A percentile compares a stretch with the other conserved stretches of the same genome.
Conservation (phyloP, 371 early-diverging fungal species). For the Mucor lusitanicus region DNA sequence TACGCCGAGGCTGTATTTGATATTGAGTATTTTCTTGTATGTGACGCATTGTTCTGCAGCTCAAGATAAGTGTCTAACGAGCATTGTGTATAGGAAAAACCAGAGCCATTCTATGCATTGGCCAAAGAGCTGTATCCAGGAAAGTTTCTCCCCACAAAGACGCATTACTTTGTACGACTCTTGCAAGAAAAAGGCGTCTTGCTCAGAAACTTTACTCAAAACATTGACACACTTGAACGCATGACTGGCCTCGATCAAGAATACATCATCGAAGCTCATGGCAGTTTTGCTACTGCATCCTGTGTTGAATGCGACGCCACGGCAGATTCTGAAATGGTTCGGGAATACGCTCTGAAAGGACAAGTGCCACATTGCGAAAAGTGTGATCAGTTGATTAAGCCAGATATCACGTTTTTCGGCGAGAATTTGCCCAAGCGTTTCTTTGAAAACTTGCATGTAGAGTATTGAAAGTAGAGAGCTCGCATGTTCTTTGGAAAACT, state of each 20-base stretch:
- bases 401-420: conserved; percentile 95
- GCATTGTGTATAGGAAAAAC: conserved; percentile 53
- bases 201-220: conserved; percentile 90
- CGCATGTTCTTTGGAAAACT: background rate
- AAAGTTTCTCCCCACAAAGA: conserved; percentile 76
- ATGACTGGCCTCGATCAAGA: conserved; percentile 76
- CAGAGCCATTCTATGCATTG: conserved; percentile 87
- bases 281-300: conserved; percentile 83
- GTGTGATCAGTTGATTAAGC: conserved; percentile 83
- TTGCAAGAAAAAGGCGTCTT: conserved; percentile 75
- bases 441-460: conserved; percentile 54
- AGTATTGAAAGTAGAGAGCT: too few species aligned
- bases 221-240: conserved; percentile 95
- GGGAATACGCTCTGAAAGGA: conserved; percentile 49
- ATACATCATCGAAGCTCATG: conserved; percentile 91
- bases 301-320: conserved; percentile 64
- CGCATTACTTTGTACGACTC: conserved; percentile 85
- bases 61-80: background rate
- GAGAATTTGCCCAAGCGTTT: conserved; percentile 85
- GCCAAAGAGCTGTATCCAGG: conserved; percentile 94
- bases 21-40: conserved; percentile 82
- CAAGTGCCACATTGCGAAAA: conserved; percentile 67
- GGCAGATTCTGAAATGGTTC: conserved; percentile 43
- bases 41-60: background rate
- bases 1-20: conserved; percentile 95